Base-by-base conservation (phyloP, 1,139 yeast genomes). In the Pichia sorboxylosa region DNA sequence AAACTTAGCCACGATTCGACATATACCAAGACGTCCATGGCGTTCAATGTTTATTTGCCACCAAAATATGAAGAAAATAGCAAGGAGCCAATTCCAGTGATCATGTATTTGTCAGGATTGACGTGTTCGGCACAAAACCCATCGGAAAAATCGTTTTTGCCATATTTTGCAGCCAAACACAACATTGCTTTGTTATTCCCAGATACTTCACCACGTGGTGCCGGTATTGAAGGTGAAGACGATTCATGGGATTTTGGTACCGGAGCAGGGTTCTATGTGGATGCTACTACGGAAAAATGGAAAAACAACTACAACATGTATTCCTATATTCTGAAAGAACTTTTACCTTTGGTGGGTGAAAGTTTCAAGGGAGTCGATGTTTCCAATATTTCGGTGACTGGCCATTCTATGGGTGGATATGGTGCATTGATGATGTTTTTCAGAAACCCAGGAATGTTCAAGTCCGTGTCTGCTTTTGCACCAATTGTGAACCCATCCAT, bases 361-460 rank as follows among this genome's bases (percentile, higher is more conserved):
- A 60, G 68, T 28, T 80, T 66, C 46, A 47, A 64, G 4, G 55
- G 60, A 24, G 61, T 82, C 42, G 79, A 82, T 52, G 62, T 27
- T 5, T 52, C 57, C 22, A 76, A 69, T 31, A 66, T 77, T 34
- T 70, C 90, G 18, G 74, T 90, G 42, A 76, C 92, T 9, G 97
- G 97, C 28, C 97, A 90, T 55, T 90, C 98, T 2, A 90, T 90
- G 97, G 98, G 98, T 31, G 98, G 98, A 0, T 84, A 70, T 54
- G 98, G 98, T 34, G 94, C 98, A 0, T 59, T 90, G 39, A 62
- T 79, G 35, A 76, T 93, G 13, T 87, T 72, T 53, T 60, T 90
- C 36, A 70, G 66, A 43, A 74, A 81, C 52, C 84, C 90, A 1
- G 80, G 76, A 4, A 64, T 64, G 48, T 90, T 80, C 64, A 73